Evolutionary conservation across 108 stramenopile species (phyloP).

Genomic region (Nitzschia inconspicua): DNA sequence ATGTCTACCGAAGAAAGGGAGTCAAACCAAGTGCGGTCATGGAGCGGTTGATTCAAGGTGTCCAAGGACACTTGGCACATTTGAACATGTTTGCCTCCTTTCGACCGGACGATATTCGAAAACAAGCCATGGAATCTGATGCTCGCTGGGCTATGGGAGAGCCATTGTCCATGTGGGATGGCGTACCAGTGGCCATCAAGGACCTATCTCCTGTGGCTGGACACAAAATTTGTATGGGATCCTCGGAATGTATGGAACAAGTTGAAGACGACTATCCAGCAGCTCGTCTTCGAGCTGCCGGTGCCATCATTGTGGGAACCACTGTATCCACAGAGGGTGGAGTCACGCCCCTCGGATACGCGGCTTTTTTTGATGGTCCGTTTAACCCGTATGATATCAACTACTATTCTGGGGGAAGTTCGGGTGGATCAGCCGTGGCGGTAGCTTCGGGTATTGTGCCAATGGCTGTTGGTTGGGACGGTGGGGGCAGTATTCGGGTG

Average conservation of each 20-base stretch:
- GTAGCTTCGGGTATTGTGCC: slow-evolving; percentile 60
- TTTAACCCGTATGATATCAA: slow-evolving; percentile 5
- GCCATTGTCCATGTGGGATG: slow-evolving; percentile 21
- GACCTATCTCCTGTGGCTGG: slow-evolving; percentile 21
- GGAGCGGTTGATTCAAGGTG: background rate
- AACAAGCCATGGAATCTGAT: slow-evolving; percentile 15
- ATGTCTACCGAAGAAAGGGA: background rate
- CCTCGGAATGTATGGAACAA: background rate
- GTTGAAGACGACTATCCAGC: slow-evolving; percentile 19
- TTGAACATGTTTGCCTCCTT: slow-evolving; percentile 1
- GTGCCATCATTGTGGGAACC: slow-evolving; percentile 21
- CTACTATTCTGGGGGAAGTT: slow-evolving; percentile 57
- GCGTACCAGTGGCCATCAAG: slow-evolving; percentile 45
- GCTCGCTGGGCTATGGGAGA: background rate
- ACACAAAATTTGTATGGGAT: background rate
- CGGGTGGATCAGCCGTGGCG: slow-evolving; percentile 57
- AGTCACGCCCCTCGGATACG: slow-evolving; percentile 19
- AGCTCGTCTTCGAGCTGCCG: background rate
- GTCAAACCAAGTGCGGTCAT: slow-evolving; percentile 8
- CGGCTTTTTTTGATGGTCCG: slow-evolving; percentile 20
- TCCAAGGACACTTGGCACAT: background rate
- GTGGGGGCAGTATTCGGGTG: slow-evolving; percentile 66
- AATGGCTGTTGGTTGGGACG: slow-evolving; percentile 61
- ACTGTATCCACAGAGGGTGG: slow-evolving; percentile 10
- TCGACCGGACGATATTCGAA: background rate